Conservation (phyloP, 2,329 filamentous ascomycete genomes). For the Talaromyces verruculosus region DNA sequence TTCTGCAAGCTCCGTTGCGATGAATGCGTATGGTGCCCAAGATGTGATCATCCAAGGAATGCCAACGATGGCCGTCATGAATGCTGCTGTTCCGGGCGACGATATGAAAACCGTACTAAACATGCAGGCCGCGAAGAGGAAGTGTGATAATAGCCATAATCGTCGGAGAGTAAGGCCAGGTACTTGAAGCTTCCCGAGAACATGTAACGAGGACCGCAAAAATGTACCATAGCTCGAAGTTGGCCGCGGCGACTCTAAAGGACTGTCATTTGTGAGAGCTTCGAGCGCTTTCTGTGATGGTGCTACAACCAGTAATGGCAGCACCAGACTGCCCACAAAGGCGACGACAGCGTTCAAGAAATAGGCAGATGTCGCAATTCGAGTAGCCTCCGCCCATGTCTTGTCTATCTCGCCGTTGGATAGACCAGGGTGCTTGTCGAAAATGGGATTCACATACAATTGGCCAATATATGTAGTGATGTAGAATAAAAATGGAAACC, state of each 20-base stretch:
- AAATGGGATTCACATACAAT: constrained; percentile 82
- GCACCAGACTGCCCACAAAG: constrained; percentile 73
- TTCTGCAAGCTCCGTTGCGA: constrained; percentile 84
- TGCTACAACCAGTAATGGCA: constrained; percentile 76
- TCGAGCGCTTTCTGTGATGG: constrained; percentile 62
- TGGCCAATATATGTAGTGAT: constrained; percentile 91
- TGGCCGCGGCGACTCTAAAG: neutral
- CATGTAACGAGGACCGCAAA: neutral
- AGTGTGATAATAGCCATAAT: constrained; percentile 78
- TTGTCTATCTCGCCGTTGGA: constrained; percentile 72
- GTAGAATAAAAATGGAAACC: constrained; percentile 95
- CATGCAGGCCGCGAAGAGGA: constrained; percentile 79
- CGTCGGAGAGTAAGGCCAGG: constrained; percentile 82
- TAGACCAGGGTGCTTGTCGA: constrained; percentile 75
- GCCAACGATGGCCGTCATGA: constrained; percentile 76
- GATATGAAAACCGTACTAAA: constrained; percentile 78
- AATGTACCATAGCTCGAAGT: neutral
- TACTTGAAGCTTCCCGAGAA: constrained; percentile 61
- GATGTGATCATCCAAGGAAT: constrained; percentile 89
- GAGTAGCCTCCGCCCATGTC: constrained; percentile 80
- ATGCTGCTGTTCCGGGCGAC: constrained; percentile 68
- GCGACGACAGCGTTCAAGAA: constrained; percentile 86
- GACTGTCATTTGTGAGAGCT: neutral
- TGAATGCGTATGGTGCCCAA: constrained; percentile 94
- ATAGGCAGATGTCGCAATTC: constrained; percentile 83